A percentile compares a stretch with the other conserved stretches of the same genome.
Conservation (phyloP, 176 grass and related monocot genomes). For the Neostapfia colusana region DNA sequence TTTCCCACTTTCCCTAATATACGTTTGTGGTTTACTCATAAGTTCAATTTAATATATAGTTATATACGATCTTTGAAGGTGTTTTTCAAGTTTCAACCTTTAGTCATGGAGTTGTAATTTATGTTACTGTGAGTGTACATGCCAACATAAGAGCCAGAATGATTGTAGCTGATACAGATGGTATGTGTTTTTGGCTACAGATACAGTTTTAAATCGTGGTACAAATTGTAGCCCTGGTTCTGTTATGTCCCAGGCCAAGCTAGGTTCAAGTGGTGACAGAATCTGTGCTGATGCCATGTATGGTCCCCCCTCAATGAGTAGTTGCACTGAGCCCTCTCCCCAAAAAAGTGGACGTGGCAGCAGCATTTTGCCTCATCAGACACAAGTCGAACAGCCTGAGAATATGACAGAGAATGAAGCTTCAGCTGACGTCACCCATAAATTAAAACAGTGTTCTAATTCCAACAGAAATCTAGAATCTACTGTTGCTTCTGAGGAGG, state of each 20-base stretch:
- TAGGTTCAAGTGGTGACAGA: conserved; percentile 26
- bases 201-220: conserved; percentile 20
- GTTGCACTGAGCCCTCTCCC: conserved; percentile 42
- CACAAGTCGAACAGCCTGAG: conserved; percentile 7
- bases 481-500: conserved; percentile 45
- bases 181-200: conserved; percentile 44
- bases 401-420: conserved; percentile 55
- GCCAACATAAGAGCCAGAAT: background rate
- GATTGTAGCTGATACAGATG: conserved; percentile 26
- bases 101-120: background rate
- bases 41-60: background rate
- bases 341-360: conserved; percentile 43
- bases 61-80: background rate
- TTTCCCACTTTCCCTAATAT: background rate
- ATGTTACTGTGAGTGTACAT: conserved; percentile 15
- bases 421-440: conserved; percentile 28
- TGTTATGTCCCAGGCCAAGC: conserved; percentile 17
- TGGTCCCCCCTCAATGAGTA: conserved; percentile 72
- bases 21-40: conserved; percentile 1
- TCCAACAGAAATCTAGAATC: conserved; percentile 36
- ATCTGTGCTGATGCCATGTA: conserved; percentile 52
- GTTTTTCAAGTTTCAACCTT: conserved; percentile 1
- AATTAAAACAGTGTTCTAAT: conserved; percentile 26
- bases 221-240: conserved; percentile 3
- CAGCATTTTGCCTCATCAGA: conserved; percentile 26